Conservation (phyloP, 768 basidiomycete species). For the Lentinula boryana region DNA sequence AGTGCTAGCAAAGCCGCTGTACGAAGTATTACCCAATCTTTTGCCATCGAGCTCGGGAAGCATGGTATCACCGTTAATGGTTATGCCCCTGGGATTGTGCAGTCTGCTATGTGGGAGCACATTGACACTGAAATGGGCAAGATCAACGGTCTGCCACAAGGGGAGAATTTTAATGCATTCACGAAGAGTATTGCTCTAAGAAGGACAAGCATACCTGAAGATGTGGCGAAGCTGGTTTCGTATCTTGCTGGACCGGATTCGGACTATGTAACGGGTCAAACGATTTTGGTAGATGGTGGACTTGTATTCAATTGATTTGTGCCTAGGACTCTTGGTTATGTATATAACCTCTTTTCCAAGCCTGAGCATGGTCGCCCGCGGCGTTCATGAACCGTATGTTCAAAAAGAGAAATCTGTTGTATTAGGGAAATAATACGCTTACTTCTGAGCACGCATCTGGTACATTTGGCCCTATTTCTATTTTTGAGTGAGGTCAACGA, state of each 20-base stretch:
- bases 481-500: no score
- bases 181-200: constrained; percentile 11
- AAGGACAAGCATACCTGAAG: constrained; percentile 21
- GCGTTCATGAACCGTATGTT: no score
- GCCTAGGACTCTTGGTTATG: no score
- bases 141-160: constrained; percentile 5
- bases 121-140: neutral
- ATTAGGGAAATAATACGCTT: no score
- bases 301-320: neutral
- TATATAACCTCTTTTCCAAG: no score
- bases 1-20: constrained; percentile 11
- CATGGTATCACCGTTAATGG: constrained; percentile 27
- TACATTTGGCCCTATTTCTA: no score
- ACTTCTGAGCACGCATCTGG: no score
- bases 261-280: constrained; percentile 26
- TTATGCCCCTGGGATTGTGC: constrained; percentile 23
- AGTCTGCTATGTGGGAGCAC: constrained; percentile 19
- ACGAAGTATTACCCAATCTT: constrained; percentile 7
- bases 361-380: no score
- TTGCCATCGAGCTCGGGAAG: constrained; percentile 19
- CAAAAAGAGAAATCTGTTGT: no score
- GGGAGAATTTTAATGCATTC: constrained; percentile 2
- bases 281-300: constrained; percentile 6
- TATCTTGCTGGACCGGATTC: constrained; percentile 28
- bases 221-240: constrained; percentile 27